Evolutionary conservation across 2,329 filamentous ascomycete species (phyloP).

Genomic region (Myriangium duriaei): DNA sequence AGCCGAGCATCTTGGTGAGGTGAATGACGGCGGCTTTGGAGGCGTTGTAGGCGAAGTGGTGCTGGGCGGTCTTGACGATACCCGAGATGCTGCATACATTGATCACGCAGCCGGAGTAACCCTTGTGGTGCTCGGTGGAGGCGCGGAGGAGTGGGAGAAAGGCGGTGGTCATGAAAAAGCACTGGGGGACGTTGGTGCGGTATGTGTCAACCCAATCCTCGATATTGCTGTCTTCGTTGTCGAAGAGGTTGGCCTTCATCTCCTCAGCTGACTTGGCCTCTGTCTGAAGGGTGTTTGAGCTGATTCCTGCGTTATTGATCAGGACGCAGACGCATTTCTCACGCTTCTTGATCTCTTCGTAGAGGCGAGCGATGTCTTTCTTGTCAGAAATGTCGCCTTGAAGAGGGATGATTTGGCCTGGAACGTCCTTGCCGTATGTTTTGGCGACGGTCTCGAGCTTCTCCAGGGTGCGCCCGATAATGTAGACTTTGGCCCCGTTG

Average conservation of each 20-base stretch:
- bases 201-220: conserved; percentile 32
- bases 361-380: conserved; percentile 29
- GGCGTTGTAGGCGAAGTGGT: conserved; percentile 37
- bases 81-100: conserved; percentile 37
- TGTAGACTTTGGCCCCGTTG: conserved; percentile 34
- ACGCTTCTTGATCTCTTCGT: conserved; percentile 30
- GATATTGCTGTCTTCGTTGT: conserved; percentile 27
- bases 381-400: conserved; percentile 33
- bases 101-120: conserved; percentile 33
- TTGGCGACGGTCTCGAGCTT: conserved; percentile 36
- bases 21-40: conserved; percentile 41
- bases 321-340: conserved; percentile 35
- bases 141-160: conserved; percentile 36
- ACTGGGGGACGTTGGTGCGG: conserved; percentile 31
- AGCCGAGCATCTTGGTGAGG: conserved; percentile 42
- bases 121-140: conserved; percentile 28
- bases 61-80: conserved; percentile 33
- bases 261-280: conserved; percentile 29
- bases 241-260: conserved; percentile 33
- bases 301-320: conserved; percentile 37
- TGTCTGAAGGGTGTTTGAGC: conserved; percentile 25
- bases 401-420: conserved; percentile 35
- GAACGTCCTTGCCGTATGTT: conserved; percentile 30
- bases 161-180: conserved; percentile 34
- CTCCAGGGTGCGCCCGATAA: conserved; percentile 34